Evolutionary conservation across 2,329 filamentous ascomycete species (phyloP).

Genomic region (Fusarium vanettenii): DNA sequence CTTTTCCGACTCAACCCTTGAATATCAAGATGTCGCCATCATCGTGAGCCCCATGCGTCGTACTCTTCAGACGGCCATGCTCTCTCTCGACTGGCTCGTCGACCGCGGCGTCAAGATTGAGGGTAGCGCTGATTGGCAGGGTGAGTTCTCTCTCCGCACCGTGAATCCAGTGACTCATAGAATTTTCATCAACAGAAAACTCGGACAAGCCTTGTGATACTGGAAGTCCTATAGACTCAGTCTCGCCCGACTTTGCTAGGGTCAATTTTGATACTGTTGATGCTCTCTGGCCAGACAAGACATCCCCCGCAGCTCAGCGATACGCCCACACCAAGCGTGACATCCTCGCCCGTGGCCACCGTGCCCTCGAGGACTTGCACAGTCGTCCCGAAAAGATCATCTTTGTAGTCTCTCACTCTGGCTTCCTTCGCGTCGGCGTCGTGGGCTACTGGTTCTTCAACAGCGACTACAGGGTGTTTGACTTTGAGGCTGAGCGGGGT

Average conservation of each 20-base stretch:
- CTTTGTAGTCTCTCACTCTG: conserved; percentile 73
- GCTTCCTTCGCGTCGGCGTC: conserved; percentile 69
- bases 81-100: conserved; percentile 69
- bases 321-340: conserved; percentile 66
- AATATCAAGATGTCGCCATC: conserved; percentile 59
- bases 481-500: conserved; percentile 53
- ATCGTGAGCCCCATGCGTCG: conserved; percentile 74
- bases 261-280: conserved; percentile 70
- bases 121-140: conserved; percentile 74
- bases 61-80: conserved; percentile 72
- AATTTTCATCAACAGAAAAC: conserved; percentile 55
- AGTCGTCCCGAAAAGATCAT: conserved; percentile 69
- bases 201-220: conserved; percentile 70
- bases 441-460: conserved; percentile 69
- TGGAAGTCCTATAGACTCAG: conserved; percentile 59
- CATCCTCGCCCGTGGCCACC: conserved; percentile 66
- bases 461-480: conserved; percentile 73
- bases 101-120: conserved; percentile 64
- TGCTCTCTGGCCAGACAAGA: conserved; percentile 73
- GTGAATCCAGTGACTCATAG: background rate
- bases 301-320: conserved; percentile 52
- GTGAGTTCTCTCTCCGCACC: conserved; percentile 48
- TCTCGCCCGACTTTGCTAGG: conserved; percentile 62
- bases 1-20: conserved; percentile 47
- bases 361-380: conserved; percentile 61